Conservation (phyloP, 371 early-diverging fungal genomes). For the Circinella minor region DNA sequence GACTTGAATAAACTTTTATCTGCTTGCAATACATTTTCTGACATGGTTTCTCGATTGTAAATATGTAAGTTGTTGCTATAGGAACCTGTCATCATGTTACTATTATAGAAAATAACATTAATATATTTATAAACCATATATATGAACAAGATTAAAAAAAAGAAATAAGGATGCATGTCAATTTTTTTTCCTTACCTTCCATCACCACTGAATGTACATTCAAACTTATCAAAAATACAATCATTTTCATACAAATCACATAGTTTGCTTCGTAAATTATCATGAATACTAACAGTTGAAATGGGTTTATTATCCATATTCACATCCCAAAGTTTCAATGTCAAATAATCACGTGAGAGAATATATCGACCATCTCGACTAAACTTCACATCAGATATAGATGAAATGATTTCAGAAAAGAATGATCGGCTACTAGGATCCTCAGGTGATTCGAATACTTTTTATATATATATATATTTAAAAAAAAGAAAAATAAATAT, state of each 20-base stretch:
- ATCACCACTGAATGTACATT: constrained; percentile 93
- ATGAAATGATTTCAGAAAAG: constrained; percentile 97
- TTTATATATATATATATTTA: not conserved
- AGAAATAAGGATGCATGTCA: too few species aligned
- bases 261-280: constrained; percentile 88
- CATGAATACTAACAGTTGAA: constrained; percentile 89
- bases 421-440: constrained; percentile 92
- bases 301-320: constrained; percentile 94
- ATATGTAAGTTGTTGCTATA: constrained; percentile 96
- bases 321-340: constrained; percentile 95
- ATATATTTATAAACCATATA: not conserved
- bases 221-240: constrained; percentile 98
- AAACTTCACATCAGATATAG: constrained; percentile 94
- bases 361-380: constrained; percentile 95
- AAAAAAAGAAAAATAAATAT: too few species aligned
- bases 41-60: constrained; percentile 73
- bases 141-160: too few species aligned
- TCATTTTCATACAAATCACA: constrained; percentile 98
- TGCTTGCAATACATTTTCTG: constrained; percentile 90
- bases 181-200: constrained; percentile 51
- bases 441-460: constrained; percentile 90
- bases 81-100: constrained; percentile 88
- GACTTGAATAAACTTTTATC: constrained; percentile 97
- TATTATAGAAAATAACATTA: constrained; percentile 17
- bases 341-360: constrained; percentile 93